Conservation (phyloP, 2,329 filamentous ascomycete genomes). For the Diplodia corticola region DNA sequence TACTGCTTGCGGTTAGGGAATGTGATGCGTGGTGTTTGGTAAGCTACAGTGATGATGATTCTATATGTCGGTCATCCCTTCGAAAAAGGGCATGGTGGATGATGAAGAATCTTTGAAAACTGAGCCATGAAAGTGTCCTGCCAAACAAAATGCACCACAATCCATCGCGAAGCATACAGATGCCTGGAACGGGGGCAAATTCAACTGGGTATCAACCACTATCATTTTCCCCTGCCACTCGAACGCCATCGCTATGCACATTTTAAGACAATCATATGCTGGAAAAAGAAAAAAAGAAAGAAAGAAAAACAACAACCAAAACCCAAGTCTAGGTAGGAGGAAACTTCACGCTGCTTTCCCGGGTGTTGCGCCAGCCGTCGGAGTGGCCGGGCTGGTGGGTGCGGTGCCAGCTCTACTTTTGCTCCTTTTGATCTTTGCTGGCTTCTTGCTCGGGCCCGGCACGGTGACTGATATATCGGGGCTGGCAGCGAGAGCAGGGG, state of each 20-base stretch:
- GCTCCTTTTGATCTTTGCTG: slow-evolving; percentile 37
- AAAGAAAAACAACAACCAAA: too few relatives aligned
- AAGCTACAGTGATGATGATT: neutral
- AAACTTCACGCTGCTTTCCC: neutral
- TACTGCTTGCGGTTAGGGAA: neutral
- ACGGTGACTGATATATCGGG: neutral
- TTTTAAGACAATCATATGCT: neutral
- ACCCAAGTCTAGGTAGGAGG: neutral
- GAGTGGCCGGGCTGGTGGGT: slow-evolving; percentile 33
- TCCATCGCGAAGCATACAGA: neutral
- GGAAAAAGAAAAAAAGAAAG: neutral
- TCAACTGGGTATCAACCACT: neutral
- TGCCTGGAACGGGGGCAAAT: neutral
- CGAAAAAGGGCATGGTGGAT: neutral
- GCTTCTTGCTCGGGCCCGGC: slow-evolving; percentile 26
- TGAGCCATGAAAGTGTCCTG: neutral
- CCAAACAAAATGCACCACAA: neutral
- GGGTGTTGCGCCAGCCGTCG: slow-evolving; percentile 4
- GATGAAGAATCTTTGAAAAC: too few relatives aligned
- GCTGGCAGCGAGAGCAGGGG: slow-evolving; percentile 12
- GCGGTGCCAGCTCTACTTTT: slow-evolving; percentile 41
- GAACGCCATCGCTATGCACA: slow-evolving; percentile 10
- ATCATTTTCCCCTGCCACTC: neutral
- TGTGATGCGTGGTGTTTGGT: neutral
- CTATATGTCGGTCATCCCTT: neutral